Base-by-base conservation (phyloP, 768 basidiomycete species). In the Myochromella boudieri region DNA sequence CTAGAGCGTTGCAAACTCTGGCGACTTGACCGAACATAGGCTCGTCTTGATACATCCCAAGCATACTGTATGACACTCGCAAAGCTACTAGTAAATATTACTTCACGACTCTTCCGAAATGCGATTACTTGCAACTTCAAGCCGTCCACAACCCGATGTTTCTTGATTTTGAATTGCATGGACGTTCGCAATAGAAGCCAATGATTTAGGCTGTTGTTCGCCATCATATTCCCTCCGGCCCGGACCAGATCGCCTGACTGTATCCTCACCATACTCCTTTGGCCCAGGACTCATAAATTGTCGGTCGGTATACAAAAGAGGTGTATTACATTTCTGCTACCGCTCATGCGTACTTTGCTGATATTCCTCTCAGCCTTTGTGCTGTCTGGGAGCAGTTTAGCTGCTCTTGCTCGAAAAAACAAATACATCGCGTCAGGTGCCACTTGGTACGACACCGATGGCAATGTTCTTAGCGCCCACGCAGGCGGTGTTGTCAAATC, bases 391-490 rank as follows among this genome's bases (percentile, higher is more conserved):
- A 9, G 10, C 18, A 17, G 32, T 17, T 22, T 22, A 8, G 17
- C 12, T 6, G 41, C 32, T 21, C 26, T 34, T 29, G 40, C 46
- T 44, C 46, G 46, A n/a, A 62, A 50, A 37, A 62, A 62, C 39
- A 55, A 46, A 28, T 62, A 60, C 31, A 60, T 65, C 21, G 62
- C 61, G 10, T 59, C 63, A 2, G 62, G 60, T 15, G 62, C 59
- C 2, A 61, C 57, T 1, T 65, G 62, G 63, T 61, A 62, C 21
- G 60, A 63, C 39, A 60, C 60, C 3, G 51, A 55, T 31, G 64
- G 62, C 9, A 55, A 57, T 27, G 41, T 62, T 10, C 36, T 65
- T 17, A 60, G 57, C 33, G 59, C 59, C 1, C 59, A 63, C 31
- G 62, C 62, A 17, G 49, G 57, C n/a, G 60, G 59, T 4, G 58